These are phyloP conservation scores for Spirogloea muscicola DNA, from an alignment of 139 green algal genomes.

Conservation along the genomic window DNA sequence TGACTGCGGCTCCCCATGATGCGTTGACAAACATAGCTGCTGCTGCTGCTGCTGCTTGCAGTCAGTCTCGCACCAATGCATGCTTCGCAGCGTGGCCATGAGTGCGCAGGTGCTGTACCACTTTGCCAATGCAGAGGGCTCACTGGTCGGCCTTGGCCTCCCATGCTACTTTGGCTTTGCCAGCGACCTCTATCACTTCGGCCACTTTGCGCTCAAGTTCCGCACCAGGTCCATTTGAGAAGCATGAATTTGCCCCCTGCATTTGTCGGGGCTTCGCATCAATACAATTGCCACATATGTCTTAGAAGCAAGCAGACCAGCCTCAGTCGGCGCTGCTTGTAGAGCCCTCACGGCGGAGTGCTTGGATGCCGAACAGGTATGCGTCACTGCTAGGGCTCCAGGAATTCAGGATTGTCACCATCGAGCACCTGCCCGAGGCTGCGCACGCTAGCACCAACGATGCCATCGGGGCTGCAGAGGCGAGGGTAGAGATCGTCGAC, in stretches of 20 bases:
- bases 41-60: no score
- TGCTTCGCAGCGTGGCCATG: not conserved
- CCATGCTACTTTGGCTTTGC: slow-evolving; percentile 38
- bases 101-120: slow-evolving; percentile 23
- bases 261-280: not conserved
- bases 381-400: not conserved
- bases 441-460: not conserved
- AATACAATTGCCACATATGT: not conserved
- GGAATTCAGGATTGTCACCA: not conserved
- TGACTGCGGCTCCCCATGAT: no score
- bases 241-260: not conserved
- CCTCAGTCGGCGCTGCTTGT: not conserved
- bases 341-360: not conserved
- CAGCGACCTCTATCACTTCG: slow-evolving; percentile 26
- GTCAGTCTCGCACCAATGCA: not conserved
- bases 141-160: not conserved
- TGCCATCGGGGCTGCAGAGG: not conserved
- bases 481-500: not conserved
- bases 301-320: not conserved
- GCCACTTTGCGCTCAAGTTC: slow-evolving; percentile 33
- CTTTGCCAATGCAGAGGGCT: slow-evolving; percentile 17
- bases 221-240: slow-evolving; percentile 21
- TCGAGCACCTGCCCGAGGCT: not conserved
- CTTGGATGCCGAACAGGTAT: not conserved
- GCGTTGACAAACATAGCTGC: no score